Evolutionary conservation across 2,329 filamentous ascomycete species (phyloP), one percentile per base, ranked within the genome.

Genomic region (Ceratocystis ficicola): DNA sequence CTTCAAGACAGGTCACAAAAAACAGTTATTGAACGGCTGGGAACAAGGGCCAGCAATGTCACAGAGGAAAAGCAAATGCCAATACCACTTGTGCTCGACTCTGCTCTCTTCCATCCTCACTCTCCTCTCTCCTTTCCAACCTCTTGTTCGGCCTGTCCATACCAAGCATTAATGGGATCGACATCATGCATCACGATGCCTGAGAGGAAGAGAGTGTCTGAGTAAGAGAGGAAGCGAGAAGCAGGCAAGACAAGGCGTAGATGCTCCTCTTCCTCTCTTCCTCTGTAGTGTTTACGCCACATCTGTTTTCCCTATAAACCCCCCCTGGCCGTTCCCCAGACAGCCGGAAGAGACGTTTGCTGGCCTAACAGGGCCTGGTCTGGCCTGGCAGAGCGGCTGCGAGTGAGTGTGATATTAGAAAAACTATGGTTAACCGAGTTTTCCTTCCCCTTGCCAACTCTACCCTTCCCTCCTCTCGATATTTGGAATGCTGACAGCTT

Each of bases 81-180:
- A 41, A 15, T 41, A 41, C 36, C 12, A 41, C 36, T 36, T 36
- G 32, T 36, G 32, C 32, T 12, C 22, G 3, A 50, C 46, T 20
- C 46, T 50, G 36, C 17, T 50, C 12, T 50, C n/a, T 25, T 50
- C 22, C 46, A 22, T n/a, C 0, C 46, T 20, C n/a, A n/a, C 46
- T 22, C 22, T 48, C 25, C 50, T 57, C 52, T 57, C 25, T 17
- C 17, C 17, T 22, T 52, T 52, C 3, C 48, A 12, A 52, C 48
- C 36, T 41, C 36, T 41, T n/a, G n/a, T n/a, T 52, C 48, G 22
- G n/a, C 4, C 10, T 52, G 3, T n/a, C 48, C 32, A 59, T 59
- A 59, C n/a, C 55, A 59, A 59, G 55, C 20, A 8, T n/a, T 36
- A 59, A 59, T 59, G 36, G 36, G 55, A 59, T 59, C 55, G 55